phyloP scores from a whole-genome alignment of 2,329 filamentous ascomycete species.

The Claviceps digitariae region DNA sequence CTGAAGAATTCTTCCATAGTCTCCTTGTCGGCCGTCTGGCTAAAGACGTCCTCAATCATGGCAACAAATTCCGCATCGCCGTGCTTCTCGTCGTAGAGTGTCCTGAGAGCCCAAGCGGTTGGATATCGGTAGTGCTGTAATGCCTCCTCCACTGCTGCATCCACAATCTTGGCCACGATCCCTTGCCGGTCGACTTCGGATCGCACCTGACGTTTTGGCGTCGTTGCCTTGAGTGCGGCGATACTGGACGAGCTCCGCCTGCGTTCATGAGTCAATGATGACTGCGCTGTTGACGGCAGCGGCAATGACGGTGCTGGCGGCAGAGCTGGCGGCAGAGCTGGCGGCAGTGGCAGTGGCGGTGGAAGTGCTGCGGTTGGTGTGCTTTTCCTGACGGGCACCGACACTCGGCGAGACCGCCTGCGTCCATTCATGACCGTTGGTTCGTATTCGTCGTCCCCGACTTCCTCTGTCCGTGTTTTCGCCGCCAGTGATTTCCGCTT shows the following conservation, averaged over 20 bases:
- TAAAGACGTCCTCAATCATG: slow-evolving; percentile 45
- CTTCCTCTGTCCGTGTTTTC: slow-evolving; percentile 18
- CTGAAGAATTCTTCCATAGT: slow-evolving; percentile 37
- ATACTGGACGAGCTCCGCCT: slow-evolving; percentile 5
- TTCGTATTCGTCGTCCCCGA: slow-evolving; percentile 30
- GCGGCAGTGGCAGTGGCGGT: background rate
- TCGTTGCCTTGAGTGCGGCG: slow-evolving; percentile 6
- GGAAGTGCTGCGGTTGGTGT: slow-evolving; percentile 5
- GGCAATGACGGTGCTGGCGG: slow-evolving; percentile 8
- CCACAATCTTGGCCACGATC: slow-evolving; percentile 37
- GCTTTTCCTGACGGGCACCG: slow-evolving; percentile 15
- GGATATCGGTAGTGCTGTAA: slow-evolving; percentile 43
- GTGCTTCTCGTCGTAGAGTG: slow-evolving; percentile 44
- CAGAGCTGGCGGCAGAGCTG: slow-evolving; percentile 1
- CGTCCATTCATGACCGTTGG: slow-evolving; percentile 22
- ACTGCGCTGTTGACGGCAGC: slow-evolving; percentile 1
- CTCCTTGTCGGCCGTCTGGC: slow-evolving; percentile 39
- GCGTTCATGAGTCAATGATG: slow-evolving; percentile 1
- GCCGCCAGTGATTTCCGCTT: slow-evolving; percentile 11
- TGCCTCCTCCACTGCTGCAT: slow-evolving; percentile 44
- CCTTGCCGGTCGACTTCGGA: slow-evolving; percentile 25
- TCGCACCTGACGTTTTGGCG: slow-evolving; percentile 7
- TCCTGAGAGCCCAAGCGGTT: slow-evolving; percentile 47
- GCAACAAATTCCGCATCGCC: slow-evolving; percentile 37
- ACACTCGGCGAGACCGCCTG: slow-evolving; percentile 20